Percentiles rank a stretch among this genome's conserved stretches.
These are phyloP conservation scores for Sporothrix brasiliensis DNA, from an alignment of 2,329 filamentous ascomycete genomes.

Conservation along the genomic window DNA sequence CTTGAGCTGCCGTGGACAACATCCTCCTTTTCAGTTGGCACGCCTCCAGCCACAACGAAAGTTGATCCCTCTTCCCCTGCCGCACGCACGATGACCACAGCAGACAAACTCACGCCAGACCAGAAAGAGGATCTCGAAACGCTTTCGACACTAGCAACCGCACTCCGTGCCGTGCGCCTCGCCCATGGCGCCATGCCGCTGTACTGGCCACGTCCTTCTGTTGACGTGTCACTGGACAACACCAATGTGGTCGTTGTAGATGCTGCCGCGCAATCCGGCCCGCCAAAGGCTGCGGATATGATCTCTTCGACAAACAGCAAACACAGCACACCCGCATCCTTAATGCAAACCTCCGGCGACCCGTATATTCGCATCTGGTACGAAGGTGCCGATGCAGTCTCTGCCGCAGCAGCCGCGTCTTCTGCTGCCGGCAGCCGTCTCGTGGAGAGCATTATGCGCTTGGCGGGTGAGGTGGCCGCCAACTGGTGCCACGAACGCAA, in stretches of 20 bases:
- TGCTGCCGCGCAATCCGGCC: neutral
- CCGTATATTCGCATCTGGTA: slow-evolving; percentile 54
- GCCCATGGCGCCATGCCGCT: slow-evolving; percentile 54
- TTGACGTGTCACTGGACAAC: slow-evolving; percentile 50
- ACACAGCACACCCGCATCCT: neutral
- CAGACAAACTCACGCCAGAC: slow-evolving; percentile 48
- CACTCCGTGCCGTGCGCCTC: slow-evolving; percentile 49
- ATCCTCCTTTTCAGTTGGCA: slow-evolving; percentile 44
- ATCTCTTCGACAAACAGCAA: neutral
- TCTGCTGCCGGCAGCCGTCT: slow-evolving; percentile 42
- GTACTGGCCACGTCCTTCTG: slow-evolving; percentile 50
- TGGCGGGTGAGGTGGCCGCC: slow-evolving; percentile 64
- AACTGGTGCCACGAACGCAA: slow-evolving; percentile 61
- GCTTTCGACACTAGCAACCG: slow-evolving; percentile 53
- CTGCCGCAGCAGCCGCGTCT: neutral
- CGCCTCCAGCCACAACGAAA: slow-evolving; percentile 33
- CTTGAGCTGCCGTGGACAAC: slow-evolving; percentile 27
- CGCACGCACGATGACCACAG: slow-evolving; percentile 45
- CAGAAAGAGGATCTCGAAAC: slow-evolving; percentile 53
- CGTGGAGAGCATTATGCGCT: slow-evolving; percentile 59
- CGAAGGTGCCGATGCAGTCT: slow-evolving; percentile 32
- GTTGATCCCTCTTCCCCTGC: slow-evolving; percentile 34
- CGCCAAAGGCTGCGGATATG: neutral
- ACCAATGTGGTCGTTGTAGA: slow-evolving; percentile 34
- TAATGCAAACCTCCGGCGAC: slow-evolving; percentile 49